A percentile compares a stretch with the other conserved stretches of the same genome.
These are phyloP conservation scores for Oryza longistaminata DNA, from an alignment of 176 grass and related monocot species.

Conservation along the genomic window DNA sequence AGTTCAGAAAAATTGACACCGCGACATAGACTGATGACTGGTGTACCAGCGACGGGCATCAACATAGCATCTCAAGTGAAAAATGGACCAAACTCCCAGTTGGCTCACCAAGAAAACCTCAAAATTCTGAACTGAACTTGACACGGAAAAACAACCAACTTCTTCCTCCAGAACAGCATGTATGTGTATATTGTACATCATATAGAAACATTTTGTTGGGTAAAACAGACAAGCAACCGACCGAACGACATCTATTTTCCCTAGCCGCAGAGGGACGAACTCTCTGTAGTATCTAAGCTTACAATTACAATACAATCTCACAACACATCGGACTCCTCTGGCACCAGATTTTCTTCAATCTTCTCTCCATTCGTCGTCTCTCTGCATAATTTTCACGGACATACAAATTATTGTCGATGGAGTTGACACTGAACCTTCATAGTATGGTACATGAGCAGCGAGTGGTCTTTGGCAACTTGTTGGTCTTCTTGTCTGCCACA, in stretches of 20 bases:
- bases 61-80: background rate
- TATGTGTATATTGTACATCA: constrained; percentile 50
- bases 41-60: background rate
- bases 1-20: background rate
- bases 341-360: constrained; percentile 8
- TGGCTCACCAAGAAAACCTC: background rate
- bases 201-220: constrained; percentile 49
- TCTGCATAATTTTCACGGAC: constrained; percentile 21
- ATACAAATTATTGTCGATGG: constrained; percentile 42
- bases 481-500: constrained; percentile 65
- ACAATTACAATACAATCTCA: constrained; percentile 52
- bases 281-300: constrained; percentile 59
- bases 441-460: constrained; percentile 69
- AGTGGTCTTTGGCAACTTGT: constrained; percentile 67
- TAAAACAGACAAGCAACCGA: constrained; percentile 36
- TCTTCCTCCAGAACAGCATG: constrained; percentile 14
- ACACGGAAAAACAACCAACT: constrained; percentile 31
- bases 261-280: constrained; percentile 34
- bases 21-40: background rate
- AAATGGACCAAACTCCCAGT: background rate
- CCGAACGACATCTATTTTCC: constrained; percentile 28
- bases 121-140: constrained; percentile 24
- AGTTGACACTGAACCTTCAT: constrained; percentile 4
- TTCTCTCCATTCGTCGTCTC: constrained; percentile 19
- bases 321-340: constrained; percentile 31